phyloP scores from a whole-genome alignment of 164 flowering plant species.

The Nymphaea colorata region DNA sequence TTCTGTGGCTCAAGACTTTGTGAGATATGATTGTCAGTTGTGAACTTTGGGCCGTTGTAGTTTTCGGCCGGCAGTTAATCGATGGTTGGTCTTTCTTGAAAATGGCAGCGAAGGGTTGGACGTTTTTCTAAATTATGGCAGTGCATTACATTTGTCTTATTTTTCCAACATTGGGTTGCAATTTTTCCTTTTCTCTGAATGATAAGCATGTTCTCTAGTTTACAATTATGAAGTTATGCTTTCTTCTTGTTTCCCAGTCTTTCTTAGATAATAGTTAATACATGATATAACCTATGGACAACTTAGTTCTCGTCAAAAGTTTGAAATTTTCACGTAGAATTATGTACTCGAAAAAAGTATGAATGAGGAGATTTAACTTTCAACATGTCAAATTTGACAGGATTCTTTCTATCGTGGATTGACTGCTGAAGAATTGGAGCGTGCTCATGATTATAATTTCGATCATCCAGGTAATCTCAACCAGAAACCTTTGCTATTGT shows the following conservation, averaged over 20 bases:
- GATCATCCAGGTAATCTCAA: constrained; percentile 45
- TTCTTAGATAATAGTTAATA: neutral
- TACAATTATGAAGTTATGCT: neutral
- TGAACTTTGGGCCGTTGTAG: too few species aligned
- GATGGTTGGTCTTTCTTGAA: too few species aligned
- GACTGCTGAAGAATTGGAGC: constrained; percentile 44
- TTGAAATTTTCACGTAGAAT: neutral
- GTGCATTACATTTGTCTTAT: too few species aligned
- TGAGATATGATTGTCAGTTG: too few species aligned
- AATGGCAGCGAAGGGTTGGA: too few species aligned
- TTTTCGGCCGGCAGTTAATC: too few species aligned
- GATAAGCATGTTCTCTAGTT: neutral
- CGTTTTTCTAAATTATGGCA: too few species aligned
- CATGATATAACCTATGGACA: too few species aligned
- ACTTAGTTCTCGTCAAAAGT: neutral
- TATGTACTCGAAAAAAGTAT: neutral
- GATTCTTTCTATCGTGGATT: constrained; percentile 56
- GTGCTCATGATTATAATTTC: constrained; percentile 46
- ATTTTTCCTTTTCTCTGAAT: too few species aligned
- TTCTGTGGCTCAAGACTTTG: too few species aligned
- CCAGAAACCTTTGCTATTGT: neutral
- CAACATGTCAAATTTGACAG: constrained; percentile 13
- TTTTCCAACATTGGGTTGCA: too few species aligned
- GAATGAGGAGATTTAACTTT: neutral
- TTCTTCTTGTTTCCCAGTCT: neutral